Evolutionary conservation across 208 protist genomes (phyloP).

Genomic region (Crithidia expoeki): DNA sequence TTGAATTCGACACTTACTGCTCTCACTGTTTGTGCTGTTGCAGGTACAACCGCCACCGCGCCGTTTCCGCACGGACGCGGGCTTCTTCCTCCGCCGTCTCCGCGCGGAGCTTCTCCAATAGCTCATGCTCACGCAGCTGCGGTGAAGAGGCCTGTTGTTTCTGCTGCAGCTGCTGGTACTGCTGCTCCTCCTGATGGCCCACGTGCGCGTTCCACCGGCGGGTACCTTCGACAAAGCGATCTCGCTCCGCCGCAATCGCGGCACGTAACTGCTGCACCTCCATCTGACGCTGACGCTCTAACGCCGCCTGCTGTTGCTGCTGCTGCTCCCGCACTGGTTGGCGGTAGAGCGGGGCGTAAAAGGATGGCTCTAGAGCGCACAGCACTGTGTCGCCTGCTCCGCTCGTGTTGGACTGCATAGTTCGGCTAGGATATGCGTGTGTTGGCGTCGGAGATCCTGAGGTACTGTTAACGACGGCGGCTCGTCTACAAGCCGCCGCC

Average conservation of each 20-base stretch:
- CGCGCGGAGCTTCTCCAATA: slow-evolving; percentile 44
- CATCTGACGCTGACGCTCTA: slow-evolving; percentile 14
- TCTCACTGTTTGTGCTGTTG: slow-evolving; percentile 27
- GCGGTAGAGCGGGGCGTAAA: background rate
- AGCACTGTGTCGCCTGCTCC: background rate
- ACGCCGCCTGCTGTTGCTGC: slow-evolving; percentile 1
- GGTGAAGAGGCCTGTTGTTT: slow-evolving; percentile 1
- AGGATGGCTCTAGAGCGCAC: background rate
- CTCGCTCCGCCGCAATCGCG: slow-evolving; percentile 52
- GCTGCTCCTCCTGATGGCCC: slow-evolving; percentile 6
- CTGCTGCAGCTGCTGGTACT: slow-evolving; percentile 2
- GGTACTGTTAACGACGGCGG: background rate
- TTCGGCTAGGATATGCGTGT: background rate
- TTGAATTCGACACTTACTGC: no score
- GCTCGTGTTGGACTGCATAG: background rate
- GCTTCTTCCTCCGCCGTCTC: slow-evolving; percentile 60
- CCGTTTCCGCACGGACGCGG: slow-evolving; percentile 50
- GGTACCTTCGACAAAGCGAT: slow-evolving; percentile 11
- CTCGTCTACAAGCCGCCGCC: slow-evolving; percentile 21
- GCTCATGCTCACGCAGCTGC: slow-evolving; percentile 15
- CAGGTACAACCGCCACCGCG: slow-evolving; percentile 52
- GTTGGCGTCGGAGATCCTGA: background rate
- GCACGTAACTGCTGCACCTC: slow-evolving; percentile 46
- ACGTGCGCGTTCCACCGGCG: slow-evolving; percentile 21
- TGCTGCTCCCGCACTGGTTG: background rate